Conservation (phyloP, 2,329 filamentous ascomycete species). For the Penicillium rolfsii region DNA sequence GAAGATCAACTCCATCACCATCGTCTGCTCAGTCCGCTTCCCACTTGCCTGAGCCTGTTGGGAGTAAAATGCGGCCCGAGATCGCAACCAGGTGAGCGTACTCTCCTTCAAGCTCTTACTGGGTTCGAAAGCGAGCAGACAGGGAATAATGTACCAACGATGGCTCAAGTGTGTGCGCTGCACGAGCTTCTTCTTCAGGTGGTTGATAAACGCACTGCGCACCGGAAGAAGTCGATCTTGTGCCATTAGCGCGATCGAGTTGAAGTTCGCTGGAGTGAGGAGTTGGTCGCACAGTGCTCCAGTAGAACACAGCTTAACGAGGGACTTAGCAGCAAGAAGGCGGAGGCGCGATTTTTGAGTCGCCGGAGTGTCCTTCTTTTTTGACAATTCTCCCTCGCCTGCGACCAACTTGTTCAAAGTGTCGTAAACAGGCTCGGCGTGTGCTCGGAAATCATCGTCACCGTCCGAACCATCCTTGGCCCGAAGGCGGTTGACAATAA, state of each 20-base stretch:
- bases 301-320: slow-evolving; percentile 80
- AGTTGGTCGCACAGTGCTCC: slow-evolving; percentile 73
- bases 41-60: slow-evolving; percentile 45
- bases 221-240: slow-evolving; percentile 78
- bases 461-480: slow-evolving; percentile 58
- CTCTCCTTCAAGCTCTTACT: slow-evolving; percentile 70
- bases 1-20: slow-evolving; percentile 77
- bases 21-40: slow-evolving; percentile 56
- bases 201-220: slow-evolving; percentile 76
- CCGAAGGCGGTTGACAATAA: slow-evolving; percentile 82
- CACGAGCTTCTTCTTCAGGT: slow-evolving; percentile 73
- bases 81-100: slow-evolving; percentile 86
- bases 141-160: slow-evolving; percentile 87
- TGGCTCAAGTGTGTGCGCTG: slow-evolving; percentile 70
- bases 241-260: slow-evolving; percentile 75
- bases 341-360: slow-evolving; percentile 80
- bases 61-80: slow-evolving; percentile 70
- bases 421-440: slow-evolving; percentile 71
- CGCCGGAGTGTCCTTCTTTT: slow-evolving; percentile 72
- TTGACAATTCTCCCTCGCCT: slow-evolving; percentile 77
- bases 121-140: slow-evolving; percentile 90
- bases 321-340: slow-evolving; percentile 75
- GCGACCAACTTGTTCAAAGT: slow-evolving; percentile 76
- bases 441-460: slow-evolving; percentile 51
- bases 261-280: slow-evolving; percentile 74